Conservation (phyloP, 148 eudicot genomes). For the Rhododendron henanense region DNA sequence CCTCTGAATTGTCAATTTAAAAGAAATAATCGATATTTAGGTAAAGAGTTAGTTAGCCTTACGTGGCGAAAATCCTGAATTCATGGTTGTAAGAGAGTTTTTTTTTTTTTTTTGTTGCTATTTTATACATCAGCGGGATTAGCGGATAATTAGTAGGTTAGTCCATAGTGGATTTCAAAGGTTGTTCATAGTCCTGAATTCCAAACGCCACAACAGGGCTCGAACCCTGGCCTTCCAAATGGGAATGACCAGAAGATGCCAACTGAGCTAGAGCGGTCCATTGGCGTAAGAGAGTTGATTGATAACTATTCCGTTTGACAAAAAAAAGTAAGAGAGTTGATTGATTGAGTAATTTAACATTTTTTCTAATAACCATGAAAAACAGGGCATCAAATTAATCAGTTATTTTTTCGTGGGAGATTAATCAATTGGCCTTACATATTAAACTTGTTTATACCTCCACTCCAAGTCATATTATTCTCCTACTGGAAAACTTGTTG, state of each 20-base stretch:
- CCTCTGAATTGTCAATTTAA: background rate
- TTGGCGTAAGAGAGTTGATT: too few species aligned
- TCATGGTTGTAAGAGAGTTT: background rate
- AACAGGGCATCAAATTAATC: background rate
- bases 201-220: too few species aligned
- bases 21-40: background rate
- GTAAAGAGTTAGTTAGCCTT: background rate
- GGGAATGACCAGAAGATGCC: too few species aligned
- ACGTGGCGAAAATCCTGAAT: background rate
- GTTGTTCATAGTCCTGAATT: too few species aligned
- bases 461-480: slow-evolving; percentile 2
- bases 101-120: too few species aligned
- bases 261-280: too few species aligned
- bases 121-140: too few species aligned
- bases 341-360: background rate
- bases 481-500: background rate
- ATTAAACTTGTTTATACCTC: background rate
- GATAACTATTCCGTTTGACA: background rate
- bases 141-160: too few species aligned
- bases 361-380: background rate
- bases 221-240: too few species aligned
- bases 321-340: too few species aligned
- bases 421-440: background rate
- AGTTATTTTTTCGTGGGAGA: background rate
- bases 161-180: too few species aligned